These are phyloP conservation scores for Eurotiales sp. DNA, from an alignment of 2,329 filamentous ascomycete species.

Conservation along the genomic window DNA sequence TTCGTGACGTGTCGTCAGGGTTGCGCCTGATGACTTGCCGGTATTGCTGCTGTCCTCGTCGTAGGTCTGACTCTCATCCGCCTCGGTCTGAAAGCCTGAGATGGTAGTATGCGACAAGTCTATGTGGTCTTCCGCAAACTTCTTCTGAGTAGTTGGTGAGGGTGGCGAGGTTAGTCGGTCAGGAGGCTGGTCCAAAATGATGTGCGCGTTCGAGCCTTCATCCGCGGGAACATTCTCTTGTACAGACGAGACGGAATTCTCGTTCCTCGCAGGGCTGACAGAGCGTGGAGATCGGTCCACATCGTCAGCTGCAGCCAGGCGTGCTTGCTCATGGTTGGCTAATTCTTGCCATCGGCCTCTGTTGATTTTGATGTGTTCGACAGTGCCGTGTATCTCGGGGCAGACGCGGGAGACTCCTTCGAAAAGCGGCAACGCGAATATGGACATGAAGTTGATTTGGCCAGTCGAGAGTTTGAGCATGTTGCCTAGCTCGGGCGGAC, in stretches of 20 bases:
- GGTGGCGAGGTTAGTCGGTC: not conserved
- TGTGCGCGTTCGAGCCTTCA: slow-evolving; percentile 1
- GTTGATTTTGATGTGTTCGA: slow-evolving; percentile 76
- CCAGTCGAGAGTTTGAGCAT: slow-evolving; percentile 76
- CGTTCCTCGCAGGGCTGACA: slow-evolving; percentile 25
- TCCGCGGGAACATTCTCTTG: slow-evolving; percentile 9
- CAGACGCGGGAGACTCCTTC: slow-evolving; percentile 81
- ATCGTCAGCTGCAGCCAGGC: slow-evolving; percentile 11
- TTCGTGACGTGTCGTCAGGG: slow-evolving; percentile 9
- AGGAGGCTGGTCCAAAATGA: slow-evolving; percentile 11
- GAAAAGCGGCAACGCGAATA: slow-evolving; percentile 91
- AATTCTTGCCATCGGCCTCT: slow-evolving; percentile 61
- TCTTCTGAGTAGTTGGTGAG: slow-evolving; percentile 1
- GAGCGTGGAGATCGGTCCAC: slow-evolving; percentile 32
- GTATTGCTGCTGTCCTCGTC: slow-evolving; percentile 3
- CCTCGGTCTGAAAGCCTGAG: slow-evolving; percentile 6
- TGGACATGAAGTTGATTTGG: slow-evolving; percentile 93
- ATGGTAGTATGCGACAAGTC: slow-evolving; percentile 11
- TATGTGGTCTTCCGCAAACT: slow-evolving; percentile 7
- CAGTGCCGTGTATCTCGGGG: slow-evolving; percentile 77
- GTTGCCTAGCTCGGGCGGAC: slow-evolving; percentile 76
- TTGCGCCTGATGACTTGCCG: slow-evolving; percentile 9
- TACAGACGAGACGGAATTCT: slow-evolving; percentile 17
- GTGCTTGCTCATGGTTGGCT: slow-evolving; percentile 27
- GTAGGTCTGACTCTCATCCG: slow-evolving; percentile 5